Evolutionary conservation across 2,329 filamentous ascomycete species (phyloP).

Genomic region (Achaetomium macrosporum): DNA sequence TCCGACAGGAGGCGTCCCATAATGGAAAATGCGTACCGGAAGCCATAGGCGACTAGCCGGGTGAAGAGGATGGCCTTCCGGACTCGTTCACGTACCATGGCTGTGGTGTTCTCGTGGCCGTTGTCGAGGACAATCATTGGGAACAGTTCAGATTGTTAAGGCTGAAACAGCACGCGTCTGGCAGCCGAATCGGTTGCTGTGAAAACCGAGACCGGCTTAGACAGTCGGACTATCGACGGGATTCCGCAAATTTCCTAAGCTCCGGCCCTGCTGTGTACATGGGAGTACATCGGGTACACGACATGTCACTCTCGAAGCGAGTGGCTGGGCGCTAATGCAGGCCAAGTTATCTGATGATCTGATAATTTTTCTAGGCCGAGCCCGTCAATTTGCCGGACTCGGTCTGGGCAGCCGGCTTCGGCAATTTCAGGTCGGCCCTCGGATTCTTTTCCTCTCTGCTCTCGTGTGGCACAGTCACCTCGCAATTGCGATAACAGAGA

Average conservation of each 20-base stretch:
- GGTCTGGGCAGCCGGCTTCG: background rate
- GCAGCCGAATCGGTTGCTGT: no score
- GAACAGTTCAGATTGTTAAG: no score
- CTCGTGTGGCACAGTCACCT: no score
- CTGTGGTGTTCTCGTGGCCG: no score
- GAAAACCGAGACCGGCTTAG: no score
- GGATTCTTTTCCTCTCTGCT: no score
- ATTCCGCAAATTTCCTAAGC: no score
- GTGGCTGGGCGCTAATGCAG: background rate
- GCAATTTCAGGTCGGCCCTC: background rate
- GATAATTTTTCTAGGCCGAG: background rate
- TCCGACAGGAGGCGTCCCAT: slow-evolving; percentile 4
- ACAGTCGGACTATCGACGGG: no score
- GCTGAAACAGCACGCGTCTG: no score
- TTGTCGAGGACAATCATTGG: no score
- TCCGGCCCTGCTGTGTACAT: background rate
- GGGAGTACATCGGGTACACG: background rate
- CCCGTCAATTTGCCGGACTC: background rate
- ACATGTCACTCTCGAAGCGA: no score
- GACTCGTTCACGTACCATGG: slow-evolving; percentile 4
- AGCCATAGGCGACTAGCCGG: slow-evolving; percentile 10
- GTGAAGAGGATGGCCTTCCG: slow-evolving; percentile 13
- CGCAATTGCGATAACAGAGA: no score
- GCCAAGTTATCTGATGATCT: background rate
- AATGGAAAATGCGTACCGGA: slow-evolving; percentile 9